Base-by-base conservation (phyloP, 2,329 filamentous ascomycete genomes). In the Colletotrichum sp. region DNA sequence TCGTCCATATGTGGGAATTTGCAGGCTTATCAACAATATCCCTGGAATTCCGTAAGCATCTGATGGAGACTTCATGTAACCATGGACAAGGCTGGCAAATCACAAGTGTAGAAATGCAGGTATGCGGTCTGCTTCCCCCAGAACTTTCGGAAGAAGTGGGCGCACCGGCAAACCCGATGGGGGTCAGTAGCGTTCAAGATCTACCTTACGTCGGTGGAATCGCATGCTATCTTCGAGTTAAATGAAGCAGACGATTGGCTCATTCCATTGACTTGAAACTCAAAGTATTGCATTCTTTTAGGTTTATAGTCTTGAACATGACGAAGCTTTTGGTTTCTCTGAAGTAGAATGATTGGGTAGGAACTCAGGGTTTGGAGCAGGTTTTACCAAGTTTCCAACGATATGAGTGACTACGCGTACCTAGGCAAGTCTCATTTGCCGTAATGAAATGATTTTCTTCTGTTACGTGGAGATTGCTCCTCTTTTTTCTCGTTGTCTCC, bases 261-360 rank as follows among this genome's bases (percentile, higher is more conserved):
- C 16, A 39, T 9, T 39, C 8, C 8, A 39, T 39, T 39, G 36
- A 39, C 15, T 8, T 39, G 2, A 16, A 39, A 16, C 16, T 8
- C 8, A 39, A 16, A 12, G 36, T 19, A 39, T 19, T 19, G 5
- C 8, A 39, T 3, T 39, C 36, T 39, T 16, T 39, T 36, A 30
- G 30, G 30, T 30, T 34, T 39, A 4, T 39, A 39, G 9, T 39
- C 1, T 19, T 39, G 16, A 44, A 44, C 16, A 2, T 44, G 39
- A 44, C 16, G 8, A 44, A 44, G 19, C 2, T 1, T 44, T 0
- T 9, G 0, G 2, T 19, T 19, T n/a, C 9, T 19, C 0, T 19
- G 16, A 44, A 44, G 39, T 44, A 11, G 19, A 39, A 0, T 0
- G 0, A 39, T 19, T 1, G 36, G 36, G 36, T 39, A 16, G 36